A percentile compares a stretch with the other conserved stretches of the same genome.
These are phyloP conservation scores for Periconia sp. DNA, from an alignment of 2,329 filamentous ascomycete genomes.

Conservation along the genomic window DNA sequence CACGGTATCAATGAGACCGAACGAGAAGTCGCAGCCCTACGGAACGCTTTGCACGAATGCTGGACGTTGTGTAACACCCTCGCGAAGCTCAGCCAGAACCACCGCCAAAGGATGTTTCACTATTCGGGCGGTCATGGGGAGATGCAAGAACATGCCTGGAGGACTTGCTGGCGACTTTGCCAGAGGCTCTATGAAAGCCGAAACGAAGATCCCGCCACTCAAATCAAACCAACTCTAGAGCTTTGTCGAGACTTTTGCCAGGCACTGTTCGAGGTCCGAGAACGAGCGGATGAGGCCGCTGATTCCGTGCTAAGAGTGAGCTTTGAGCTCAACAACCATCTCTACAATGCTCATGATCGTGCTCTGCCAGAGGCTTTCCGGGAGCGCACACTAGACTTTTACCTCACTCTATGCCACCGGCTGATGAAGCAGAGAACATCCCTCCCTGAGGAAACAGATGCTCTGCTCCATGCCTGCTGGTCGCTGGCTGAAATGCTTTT, in stretches of 20 bases:
- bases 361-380: constrained; percentile 84
- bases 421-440: constrained; percentile 93
- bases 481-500: constrained; percentile 91
- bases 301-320: constrained; percentile 91
- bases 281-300: constrained; percentile 75
- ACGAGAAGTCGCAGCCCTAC: constrained; percentile 71
- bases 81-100: constrained; percentile 81
- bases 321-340: constrained; percentile 93
- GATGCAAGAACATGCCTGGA: constrained; percentile 88
- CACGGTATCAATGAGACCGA: constrained; percentile 64
- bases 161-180: constrained; percentile 91
- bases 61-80: constrained; percentile 95
- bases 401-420: constrained; percentile 89
- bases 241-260: constrained; percentile 92
- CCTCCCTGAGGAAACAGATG: constrained; percentile 80
- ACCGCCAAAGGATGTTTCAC: constrained; percentile 79
- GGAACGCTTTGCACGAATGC: constrained; percentile 80
- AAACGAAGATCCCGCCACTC: constrained; percentile 71
- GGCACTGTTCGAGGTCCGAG: constrained; percentile 83
- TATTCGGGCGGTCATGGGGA: constrained; percentile 72
- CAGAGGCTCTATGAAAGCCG: constrained; percentile 85
- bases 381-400: constrained; percentile 91
- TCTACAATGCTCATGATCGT: constrained; percentile 90
- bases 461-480: constrained; percentile 86
- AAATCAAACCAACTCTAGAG: constrained; percentile 78